Base-by-base conservation (phyloP, 768 basidiomycete genomes). In the Boletus pseudopeckii region DNA sequence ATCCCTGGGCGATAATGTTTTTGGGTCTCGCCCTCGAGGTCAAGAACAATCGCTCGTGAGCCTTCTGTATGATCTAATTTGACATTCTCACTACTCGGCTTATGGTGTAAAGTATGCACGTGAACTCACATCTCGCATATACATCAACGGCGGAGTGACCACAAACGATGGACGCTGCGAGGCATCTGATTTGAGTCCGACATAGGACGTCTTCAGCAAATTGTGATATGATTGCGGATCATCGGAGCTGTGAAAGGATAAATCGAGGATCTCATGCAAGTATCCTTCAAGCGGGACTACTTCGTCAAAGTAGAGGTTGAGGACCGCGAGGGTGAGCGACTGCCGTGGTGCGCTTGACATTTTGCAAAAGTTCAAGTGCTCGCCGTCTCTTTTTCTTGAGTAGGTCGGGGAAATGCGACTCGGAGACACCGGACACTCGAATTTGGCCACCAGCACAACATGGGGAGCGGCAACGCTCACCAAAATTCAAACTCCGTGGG, bases 1-100 rank as follows among this genome's bases (percentile, higher is more conserved):
- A 91, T 3, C 90, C 90, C 13, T 75, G 58, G 0, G 84, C 84
- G 30, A 92, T 78, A 2, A 90, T 74, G 60, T 90, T 86, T 2
- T 74, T 71, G 15, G 75, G 67, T 32, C 72, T 72, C 36, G 67
- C 70, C 24, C 65, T 74, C 44, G 66, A 59, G 20, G 61, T 59
- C 6, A 65, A 65, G 45, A 88, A 78, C 8, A 89, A 66, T 36
- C 71, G 75, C 50, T 77, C 77, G 60, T 87, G 85, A 5, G 81
- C 83, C 54, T 74, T 75, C 51, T 86, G 81, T 45, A 89, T 76
- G 17, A 88, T 65, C 88, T 90, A 44, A 42, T 37, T n/a, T 34
- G 20, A 26, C 6, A 18, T 41, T 50, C 1, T 45, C 28, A 32
- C 5, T 18, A 9, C 13, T 14, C 18, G 9, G 24, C 5, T 20